A percentile compares a stretch with the other conserved stretches of the same genome.
Evolutionary conservation across 2,329 filamentous ascomycete genomes (phyloP).

Genomic region (Aspergillus niger): DNA sequence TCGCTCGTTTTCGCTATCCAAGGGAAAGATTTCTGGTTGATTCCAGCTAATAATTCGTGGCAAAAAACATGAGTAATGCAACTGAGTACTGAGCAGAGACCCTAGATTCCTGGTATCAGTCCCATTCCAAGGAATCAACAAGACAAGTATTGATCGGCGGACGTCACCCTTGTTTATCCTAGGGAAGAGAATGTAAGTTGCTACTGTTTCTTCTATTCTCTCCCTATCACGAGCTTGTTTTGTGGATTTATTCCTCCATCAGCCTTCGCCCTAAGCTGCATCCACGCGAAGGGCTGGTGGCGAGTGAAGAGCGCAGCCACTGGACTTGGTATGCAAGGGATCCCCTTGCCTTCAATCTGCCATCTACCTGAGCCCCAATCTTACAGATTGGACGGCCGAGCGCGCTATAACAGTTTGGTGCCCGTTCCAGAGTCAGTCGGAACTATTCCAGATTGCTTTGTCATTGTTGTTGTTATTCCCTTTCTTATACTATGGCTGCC

Average conservation of each 20-base stretch:
- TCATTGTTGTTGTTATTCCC: slow-evolving; percentile 15
- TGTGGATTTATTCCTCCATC: background rate
- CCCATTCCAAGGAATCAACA: background rate
- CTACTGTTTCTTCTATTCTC: background rate
- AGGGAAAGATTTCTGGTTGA: slow-evolving; percentile 15
- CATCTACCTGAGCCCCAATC: slow-evolving; percentile 9
- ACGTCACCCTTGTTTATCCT: background rate
- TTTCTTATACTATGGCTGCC: slow-evolving; percentile 15
- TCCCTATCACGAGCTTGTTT: background rate
- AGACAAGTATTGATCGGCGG: background rate
- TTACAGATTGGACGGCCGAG: slow-evolving; percentile 1
- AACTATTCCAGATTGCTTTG: slow-evolving; percentile 5
- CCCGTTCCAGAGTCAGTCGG: background rate
- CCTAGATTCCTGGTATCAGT: slow-evolving; percentile 13
- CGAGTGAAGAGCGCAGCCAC: slow-evolving; percentile 5
- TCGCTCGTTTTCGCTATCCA: background rate
- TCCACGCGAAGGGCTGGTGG: slow-evolving; percentile 5
- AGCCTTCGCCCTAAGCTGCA: background rate
- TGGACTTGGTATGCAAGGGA: slow-evolving; percentile 16
- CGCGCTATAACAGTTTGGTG: background rate
- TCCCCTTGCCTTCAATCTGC: slow-evolving; percentile 14
- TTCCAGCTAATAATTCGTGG: slow-evolving; percentile 2
- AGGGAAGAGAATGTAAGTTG: slow-evolving; percentile 2
- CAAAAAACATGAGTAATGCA: background rate
- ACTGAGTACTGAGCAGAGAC: background rate